Percentiles rank a stretch among this genome's conserved stretches.
Conservation (phyloP, 1,284 basidiomycete genomes). For the Pholiota adiposa region DNA sequence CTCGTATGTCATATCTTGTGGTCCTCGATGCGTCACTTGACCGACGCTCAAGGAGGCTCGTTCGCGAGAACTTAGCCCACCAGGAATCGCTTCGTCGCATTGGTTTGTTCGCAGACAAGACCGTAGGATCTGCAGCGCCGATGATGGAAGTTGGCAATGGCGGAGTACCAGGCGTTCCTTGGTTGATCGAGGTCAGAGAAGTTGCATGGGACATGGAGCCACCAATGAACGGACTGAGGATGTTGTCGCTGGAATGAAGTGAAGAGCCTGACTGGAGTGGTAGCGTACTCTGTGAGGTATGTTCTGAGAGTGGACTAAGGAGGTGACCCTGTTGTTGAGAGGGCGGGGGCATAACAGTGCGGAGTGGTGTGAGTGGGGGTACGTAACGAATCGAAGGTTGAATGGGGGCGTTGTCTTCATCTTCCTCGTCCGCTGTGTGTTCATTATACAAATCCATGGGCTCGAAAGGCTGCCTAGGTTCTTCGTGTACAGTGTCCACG, state of each 20-base stretch:
- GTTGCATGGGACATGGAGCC: slow-evolving; percentile 26
- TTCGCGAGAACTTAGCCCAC: slow-evolving; percentile 51
- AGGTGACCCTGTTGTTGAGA: slow-evolving; percentile 32
- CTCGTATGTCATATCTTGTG: slow-evolving; percentile 56
- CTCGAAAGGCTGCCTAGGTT: slow-evolving; percentile 11
- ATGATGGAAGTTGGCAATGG: slow-evolving; percentile 30
- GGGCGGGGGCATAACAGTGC: slow-evolving; percentile 39
- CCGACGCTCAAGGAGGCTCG: slow-evolving; percentile 55
- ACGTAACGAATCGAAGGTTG: slow-evolving; percentile 30
- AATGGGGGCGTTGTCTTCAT: slow-evolving; percentile 27
- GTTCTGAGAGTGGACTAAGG: slow-evolving; percentile 45
- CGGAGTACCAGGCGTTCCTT: slow-evolving; percentile 24
- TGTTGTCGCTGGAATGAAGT: slow-evolving; percentile 32
- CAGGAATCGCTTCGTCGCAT: slow-evolving; percentile 50
- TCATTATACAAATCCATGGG: slow-evolving; percentile 18
- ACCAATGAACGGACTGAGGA: slow-evolving; percentile 34
- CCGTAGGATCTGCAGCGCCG: slow-evolving; percentile 24
- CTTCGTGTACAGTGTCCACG: slow-evolving; percentile 49
- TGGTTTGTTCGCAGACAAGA: slow-evolving; percentile 28
- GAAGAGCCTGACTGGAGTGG: slow-evolving; percentile 34
- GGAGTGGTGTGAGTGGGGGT: slow-evolving; percentile 29
- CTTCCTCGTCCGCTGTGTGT: slow-evolving; percentile 21
- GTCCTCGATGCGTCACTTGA: slow-evolving; percentile 48
- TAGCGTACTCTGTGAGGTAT: slow-evolving; percentile 38
- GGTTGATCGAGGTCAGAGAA: slow-evolving; percentile 30